A percentile compares a stretch with the other conserved stretches of the same genome.
Conservation (phyloP, 2,329 filamentous ascomycete species). For the Exophiala sideris region DNA sequence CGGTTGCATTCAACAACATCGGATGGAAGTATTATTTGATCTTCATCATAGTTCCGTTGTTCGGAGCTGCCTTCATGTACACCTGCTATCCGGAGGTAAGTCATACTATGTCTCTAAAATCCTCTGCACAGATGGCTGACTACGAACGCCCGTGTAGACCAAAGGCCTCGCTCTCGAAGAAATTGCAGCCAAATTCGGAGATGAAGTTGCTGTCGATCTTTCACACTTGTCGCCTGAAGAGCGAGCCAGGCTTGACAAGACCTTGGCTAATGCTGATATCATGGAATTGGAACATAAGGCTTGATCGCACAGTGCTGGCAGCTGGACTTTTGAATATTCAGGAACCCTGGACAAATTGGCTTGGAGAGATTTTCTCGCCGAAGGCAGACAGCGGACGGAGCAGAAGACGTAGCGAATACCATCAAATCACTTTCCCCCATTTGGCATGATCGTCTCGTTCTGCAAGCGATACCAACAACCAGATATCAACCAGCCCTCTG, state of each 20-base stretch:
- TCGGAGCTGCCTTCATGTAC: slow-evolving; percentile 25
- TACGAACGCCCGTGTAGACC: slow-evolving; percentile 5
- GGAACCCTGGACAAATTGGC: too few species aligned
- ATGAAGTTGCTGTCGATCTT: slow-evolving; percentile 25
- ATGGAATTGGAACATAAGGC: slow-evolving; percentile 13
- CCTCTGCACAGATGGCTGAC: neutral
- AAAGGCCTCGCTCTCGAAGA: slow-evolving; percentile 31
- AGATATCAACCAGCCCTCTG: too few species aligned
- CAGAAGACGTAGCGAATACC: too few species aligned
- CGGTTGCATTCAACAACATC: slow-evolving; percentile 26
- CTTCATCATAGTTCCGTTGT: slow-evolving; percentile 30
- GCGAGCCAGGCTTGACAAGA: slow-evolving; percentile 16
- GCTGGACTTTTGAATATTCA: too few species aligned
- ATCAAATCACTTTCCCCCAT: too few species aligned
- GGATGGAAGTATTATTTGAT: slow-evolving; percentile 40
- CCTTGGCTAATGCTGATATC: slow-evolving; percentile 10
- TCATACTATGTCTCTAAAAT: slow-evolving; percentile 29
- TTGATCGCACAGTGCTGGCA: neutral
- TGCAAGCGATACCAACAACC: too few species aligned
- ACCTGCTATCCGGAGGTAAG: slow-evolving; percentile 28
- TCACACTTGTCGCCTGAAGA: slow-evolving; percentile 44
- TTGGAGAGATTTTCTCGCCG: too few species aligned
- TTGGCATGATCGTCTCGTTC: too few species aligned
- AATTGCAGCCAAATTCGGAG: slow-evolving; percentile 27
- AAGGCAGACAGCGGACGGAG: too few species aligned